Percentiles rank a stretch among this genome's conserved stretches.
Evolutionary conservation across 495 filamentous ascomycete genomes (phyloP).

Genomic region (Penicillium daleae): DNA sequence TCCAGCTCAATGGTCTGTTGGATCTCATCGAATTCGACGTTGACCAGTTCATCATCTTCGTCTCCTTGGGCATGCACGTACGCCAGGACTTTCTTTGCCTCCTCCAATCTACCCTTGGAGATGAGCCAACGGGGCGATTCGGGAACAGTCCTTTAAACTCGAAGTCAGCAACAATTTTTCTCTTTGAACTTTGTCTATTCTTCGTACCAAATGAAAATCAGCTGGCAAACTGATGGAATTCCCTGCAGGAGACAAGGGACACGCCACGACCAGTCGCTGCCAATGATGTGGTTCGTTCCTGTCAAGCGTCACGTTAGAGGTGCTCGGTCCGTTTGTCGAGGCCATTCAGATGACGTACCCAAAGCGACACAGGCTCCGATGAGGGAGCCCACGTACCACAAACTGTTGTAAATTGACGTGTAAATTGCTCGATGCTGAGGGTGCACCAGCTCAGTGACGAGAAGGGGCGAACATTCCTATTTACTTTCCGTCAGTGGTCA

Average conservation of each 20-base stretch:
- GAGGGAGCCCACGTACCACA: constrained; percentile 57
- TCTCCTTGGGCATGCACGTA: constrained; percentile 37
- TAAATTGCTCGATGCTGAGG: constrained; percentile 69
- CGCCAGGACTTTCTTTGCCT: constrained; percentile 40
- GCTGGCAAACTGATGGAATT: constrained; percentile 43
- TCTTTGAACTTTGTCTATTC: neutral
- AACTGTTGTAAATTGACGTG: constrained; percentile 66
- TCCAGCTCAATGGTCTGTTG: constrained; percentile 30
- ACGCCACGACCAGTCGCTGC: constrained; percentile 54
- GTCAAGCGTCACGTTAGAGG: constrained; percentile 39
- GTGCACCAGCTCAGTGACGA: constrained; percentile 67
- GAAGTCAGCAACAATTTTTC: neutral
- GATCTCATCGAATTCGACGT: constrained; percentile 38
- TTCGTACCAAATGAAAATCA: constrained; percentile 41
- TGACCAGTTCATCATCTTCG: constrained; percentile 20
- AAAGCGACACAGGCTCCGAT: constrained; percentile 30
- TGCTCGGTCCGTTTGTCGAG: constrained; percentile 38
- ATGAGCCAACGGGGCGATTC: constrained; percentile 53
- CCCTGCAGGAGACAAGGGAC: constrained; percentile 49
- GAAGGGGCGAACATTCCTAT: constrained; percentile 63
- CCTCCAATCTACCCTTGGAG: constrained; percentile 35
- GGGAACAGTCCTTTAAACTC: constrained; percentile 39
- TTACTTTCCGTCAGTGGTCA: neutral
- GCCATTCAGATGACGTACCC: constrained; percentile 23
- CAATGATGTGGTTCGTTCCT: constrained; percentile 41